Conservation (phyloP, 306 rosid genomes). For the Senna tora region DNA sequence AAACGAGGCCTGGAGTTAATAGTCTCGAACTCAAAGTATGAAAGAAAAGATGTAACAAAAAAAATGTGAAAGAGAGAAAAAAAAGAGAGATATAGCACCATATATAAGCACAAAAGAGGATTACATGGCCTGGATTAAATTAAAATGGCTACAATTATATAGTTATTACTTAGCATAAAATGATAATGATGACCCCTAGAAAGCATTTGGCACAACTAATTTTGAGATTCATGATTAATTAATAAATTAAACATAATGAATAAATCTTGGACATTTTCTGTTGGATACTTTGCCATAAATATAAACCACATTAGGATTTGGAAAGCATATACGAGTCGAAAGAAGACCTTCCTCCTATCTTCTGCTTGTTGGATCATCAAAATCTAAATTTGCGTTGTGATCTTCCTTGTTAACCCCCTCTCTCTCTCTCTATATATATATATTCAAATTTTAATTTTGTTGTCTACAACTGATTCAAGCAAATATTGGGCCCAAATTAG, state of each 20-base stretch:
- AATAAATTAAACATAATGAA: not conserved
- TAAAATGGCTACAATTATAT: not conserved
- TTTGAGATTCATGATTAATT: not conserved
- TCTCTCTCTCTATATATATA: too few species aligned
- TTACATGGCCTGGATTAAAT: not conserved
- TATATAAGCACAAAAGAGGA: too few species aligned
- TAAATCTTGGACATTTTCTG: not conserved
- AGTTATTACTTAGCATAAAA: not conserved
- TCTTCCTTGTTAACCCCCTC: not conserved
- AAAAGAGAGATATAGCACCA: too few species aligned
- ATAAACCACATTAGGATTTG: not conserved
- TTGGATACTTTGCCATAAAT: not conserved
- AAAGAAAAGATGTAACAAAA: too few species aligned
- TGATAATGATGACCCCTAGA: not conserved
- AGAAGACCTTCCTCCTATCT: not conserved
- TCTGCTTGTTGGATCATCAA: not conserved
- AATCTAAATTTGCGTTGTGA: not conserved
- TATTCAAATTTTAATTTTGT: slow-evolving; percentile 4
- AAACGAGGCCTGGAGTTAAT: too few species aligned
- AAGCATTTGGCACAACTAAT: not conserved
- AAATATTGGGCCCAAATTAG: slow-evolving; percentile 15
- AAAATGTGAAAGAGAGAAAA: too few species aligned
- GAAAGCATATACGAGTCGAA: not conserved
- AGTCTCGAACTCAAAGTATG: too few species aligned
- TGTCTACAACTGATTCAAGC: slow-evolving; percentile 21